Evolutionary conservation across 2,329 filamentous ascomycete genomes (phyloP).

Genomic region (Hortaea sp.): DNA sequence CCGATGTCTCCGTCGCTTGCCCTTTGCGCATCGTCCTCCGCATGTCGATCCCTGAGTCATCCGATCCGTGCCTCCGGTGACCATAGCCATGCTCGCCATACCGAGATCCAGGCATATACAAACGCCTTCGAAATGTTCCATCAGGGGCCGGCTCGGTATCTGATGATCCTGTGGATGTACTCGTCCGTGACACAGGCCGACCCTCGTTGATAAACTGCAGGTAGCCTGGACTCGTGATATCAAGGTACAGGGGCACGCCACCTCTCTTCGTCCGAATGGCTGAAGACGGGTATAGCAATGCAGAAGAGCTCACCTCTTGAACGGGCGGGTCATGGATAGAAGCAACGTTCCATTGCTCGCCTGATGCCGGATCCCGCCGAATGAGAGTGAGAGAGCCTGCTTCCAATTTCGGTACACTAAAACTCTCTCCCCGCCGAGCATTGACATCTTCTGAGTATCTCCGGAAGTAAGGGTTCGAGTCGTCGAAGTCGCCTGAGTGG

Average conservation of each 20-base stretch:
- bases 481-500: slow-evolving; percentile 10
- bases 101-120: slow-evolving; percentile 39
- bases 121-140: slow-evolving; percentile 33
- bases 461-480: slow-evolving; percentile 16
- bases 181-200: slow-evolving; percentile 13
- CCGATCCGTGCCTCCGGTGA: slow-evolving; percentile 23
- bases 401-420: slow-evolving; percentile 3
- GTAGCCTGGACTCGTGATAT: slow-evolving; percentile 52
- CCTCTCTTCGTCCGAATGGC: slow-evolving; percentile 24
- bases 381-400: slow-evolving; percentile 36
- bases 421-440: not conserved
- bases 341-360: slow-evolving; percentile 43
- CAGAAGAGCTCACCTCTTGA: slow-evolving; percentile 35
- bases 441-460: slow-evolving; percentile 5
- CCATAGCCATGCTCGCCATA: slow-evolving; percentile 29
- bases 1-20: slow-evolving; percentile 8
- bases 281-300: slow-evolving; percentile 14
- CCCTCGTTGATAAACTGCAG: slow-evolving; percentile 41
- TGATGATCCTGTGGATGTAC: slow-evolving; percentile 18
- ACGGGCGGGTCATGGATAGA: slow-evolving; percentile 37
- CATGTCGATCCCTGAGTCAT: slow-evolving; percentile 6
- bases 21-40: slow-evolving; percentile 7
- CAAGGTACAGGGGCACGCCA: slow-evolving; percentile 39
- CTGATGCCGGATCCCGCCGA: slow-evolving; percentile 38
- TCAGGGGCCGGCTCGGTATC: slow-evolving; percentile 18